A percentile compares a stretch with the other conserved stretches of the same genome.
Evolutionary conservation across 208 protist species (phyloP).

Genomic region (Novymonas esmeraldas): DNA sequence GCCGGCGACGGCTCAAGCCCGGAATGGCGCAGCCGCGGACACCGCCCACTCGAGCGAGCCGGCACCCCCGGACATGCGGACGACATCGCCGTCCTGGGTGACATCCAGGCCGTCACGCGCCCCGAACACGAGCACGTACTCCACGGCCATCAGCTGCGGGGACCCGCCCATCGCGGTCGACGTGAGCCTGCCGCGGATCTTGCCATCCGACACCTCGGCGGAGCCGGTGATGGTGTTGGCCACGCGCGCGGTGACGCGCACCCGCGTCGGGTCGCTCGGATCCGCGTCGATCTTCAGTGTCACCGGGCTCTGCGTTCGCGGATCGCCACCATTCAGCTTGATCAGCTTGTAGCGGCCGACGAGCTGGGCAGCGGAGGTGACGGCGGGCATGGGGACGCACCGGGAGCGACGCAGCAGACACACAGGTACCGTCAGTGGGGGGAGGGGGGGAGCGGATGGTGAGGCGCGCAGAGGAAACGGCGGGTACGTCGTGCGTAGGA

Average conservation of each 20-base stretch:
- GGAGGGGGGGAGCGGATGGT: neutral
- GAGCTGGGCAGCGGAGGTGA: constrained; percentile 4
- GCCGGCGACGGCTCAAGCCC: no score
- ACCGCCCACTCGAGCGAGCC: constrained; percentile 36
- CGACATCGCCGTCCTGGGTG: constrained; percentile 20
- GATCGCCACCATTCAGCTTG: constrained; percentile 32
- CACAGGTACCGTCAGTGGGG: neutral
- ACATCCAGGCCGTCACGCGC: constrained; percentile 44
- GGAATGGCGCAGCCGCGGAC: neutral
- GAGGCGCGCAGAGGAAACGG: neutral
- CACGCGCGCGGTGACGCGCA: constrained; percentile 29
- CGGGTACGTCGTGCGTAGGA: neutral
- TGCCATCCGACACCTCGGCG: constrained; percentile 28
- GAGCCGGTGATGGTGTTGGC: constrained; percentile 41
- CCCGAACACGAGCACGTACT: constrained; percentile 34
- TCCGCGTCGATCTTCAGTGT: constrained; percentile 14
- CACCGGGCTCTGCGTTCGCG: constrained; percentile 3
- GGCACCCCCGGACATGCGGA: constrained; percentile 33
- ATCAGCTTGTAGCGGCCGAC: constrained; percentile 31
- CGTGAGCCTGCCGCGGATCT: constrained; percentile 30
- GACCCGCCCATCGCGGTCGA: constrained; percentile 45
- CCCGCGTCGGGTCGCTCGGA: constrained; percentile 5
- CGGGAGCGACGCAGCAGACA: neutral
- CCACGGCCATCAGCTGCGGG: constrained; percentile 51
- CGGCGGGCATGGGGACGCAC: neutral